Base-by-base conservation (phyloP, 768 basidiomycete genomes). In the Mrakia gelida region DNA sequence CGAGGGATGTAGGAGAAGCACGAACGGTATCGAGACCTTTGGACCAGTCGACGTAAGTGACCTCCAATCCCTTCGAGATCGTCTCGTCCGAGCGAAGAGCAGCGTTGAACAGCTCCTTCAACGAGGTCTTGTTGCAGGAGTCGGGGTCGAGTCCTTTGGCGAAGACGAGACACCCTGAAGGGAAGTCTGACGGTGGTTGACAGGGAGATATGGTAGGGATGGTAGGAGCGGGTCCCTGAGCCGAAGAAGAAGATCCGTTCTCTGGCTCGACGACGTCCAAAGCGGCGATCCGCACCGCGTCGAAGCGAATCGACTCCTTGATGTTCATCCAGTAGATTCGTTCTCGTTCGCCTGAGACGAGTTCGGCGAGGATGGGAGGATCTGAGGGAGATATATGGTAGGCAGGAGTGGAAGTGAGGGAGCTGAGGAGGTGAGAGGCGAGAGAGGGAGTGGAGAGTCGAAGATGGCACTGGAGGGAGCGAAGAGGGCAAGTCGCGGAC, bases 21-120 rank as follows among this genome's bases (percentile, higher is more conserved):
- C 67, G 41, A 26, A 70, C 67, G 0, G 67, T 70, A n/a, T 70
- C 67, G 38, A 70, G 67, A 41, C 67, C 67, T n/a, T 70, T 70
- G 26, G 67, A 70, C 67, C 67, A 70, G 67, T 70, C 67, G 10
- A 70, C 67, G 41, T 70, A 70, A 26, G 67, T 70, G 9, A 70
- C 67, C n/a, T 70, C 67, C 38, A 10, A 23, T 18, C 67, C 67
- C 23, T 70, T 38, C 26, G 67, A 70, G 18, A 45, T 41, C 41
- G 67, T n/a, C 67, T 70, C 67, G 41, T 70, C 67, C 8, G 67
- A 38, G 34, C 67, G 67, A 38, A 70, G 34, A n/a, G 15, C 67
- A 23, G 34, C 41, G 41, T 70, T 70, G 38, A 70, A 70, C 38
- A 70, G 34, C 34, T 34, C 67, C 26, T 70, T 70, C 8, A 70